Base-by-base conservation (phyloP, 164 flowering plant species). In the Umbilicus rupestris region DNA sequence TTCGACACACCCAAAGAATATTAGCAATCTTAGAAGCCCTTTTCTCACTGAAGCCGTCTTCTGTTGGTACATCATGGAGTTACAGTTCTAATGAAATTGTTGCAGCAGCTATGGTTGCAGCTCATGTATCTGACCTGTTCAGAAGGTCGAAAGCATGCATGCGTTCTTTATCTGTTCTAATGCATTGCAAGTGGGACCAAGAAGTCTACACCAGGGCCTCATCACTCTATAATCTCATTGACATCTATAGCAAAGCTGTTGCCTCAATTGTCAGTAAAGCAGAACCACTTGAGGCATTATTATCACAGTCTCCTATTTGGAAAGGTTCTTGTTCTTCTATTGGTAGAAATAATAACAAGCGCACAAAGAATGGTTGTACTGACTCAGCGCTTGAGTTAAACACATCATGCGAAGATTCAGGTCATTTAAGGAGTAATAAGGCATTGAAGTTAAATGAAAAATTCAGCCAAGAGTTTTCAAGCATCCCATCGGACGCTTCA, bases 21-120 rank as follows among this genome's bases (percentile, higher is more conserved):
- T 77, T 93, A 69, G 77, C 91, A 66, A 88, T 93, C 74, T 70
- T 93, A 55, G 98, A 90, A 80, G 93, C 97, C 5, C 86, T 88
- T 30, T 93, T 93, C 74, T 86, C 88, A 16, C 68, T 90, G 74
- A 89, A 88, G 69, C 96, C 98, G 47, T 93, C 98, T 70, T 83
- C 97, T 24, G 73, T 93, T 67, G 97, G 98, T 52, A 87, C 96
- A 14, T 79, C 90, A 30, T 93, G 98, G 97, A 82, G 97, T 73
- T 88, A 80, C 75, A 86, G 96, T 73, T 90, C 98, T 72, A 93
- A 84, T 78, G 98, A 93, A 76, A 90, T 93, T 63, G 89, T 93
- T 64, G 98, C 97, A 67, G 97, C 97, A 42, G 98, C 97, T 64
- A 90, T 93, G 98, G 98, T 93, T 69, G 97, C 98, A 39, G 98